Percentiles rank a stretch among this genome's conserved stretches.
These are phyloP conservation scores for Aegilops bicornis DNA, from an alignment of 176 grass and related monocot genomes.

Conservation along the genomic window DNA sequence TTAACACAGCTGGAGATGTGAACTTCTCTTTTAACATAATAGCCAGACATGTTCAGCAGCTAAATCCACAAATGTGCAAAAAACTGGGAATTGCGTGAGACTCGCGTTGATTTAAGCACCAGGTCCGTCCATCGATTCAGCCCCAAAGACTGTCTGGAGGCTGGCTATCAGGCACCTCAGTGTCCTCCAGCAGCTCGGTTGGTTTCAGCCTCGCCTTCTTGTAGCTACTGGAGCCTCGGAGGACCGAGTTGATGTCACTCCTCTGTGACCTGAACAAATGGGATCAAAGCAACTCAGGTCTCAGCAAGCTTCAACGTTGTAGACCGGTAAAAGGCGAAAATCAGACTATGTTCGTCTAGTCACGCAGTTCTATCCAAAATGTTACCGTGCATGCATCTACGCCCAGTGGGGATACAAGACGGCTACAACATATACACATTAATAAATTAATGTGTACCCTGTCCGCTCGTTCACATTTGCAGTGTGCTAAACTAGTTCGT, in stretches of 20 bases:
- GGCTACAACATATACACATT: no score
- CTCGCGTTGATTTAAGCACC: neutral
- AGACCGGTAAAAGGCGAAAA: neutral
- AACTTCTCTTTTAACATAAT: neutral
- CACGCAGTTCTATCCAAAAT: constrained; percentile 17
- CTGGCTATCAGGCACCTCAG: constrained; percentile 57
- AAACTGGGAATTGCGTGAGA: neutral
- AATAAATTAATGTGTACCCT: neutral
- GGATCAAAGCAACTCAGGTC: neutral
- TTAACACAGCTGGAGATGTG: neutral
- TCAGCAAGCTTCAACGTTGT: constrained; percentile 14
- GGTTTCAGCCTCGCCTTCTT: constrained; percentile 66
- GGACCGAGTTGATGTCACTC: constrained; percentile 49
- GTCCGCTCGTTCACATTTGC: no score
- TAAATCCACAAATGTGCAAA: neutral
- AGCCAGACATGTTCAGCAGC: neutral
- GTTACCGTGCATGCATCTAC: neutral
- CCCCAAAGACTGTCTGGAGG: constrained; percentile 34
- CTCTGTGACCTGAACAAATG: constrained; percentile 61
- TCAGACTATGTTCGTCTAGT: neutral
- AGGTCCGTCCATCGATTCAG: constrained; percentile 20
- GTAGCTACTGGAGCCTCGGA: constrained; percentile 73
- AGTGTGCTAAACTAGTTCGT: neutral
- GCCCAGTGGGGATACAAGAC: no score
- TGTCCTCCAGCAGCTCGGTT: constrained; percentile 49